These are phyloP conservation scores for Apiospora arundinis DNA, from an alignment of 2,329 filamentous ascomycete genomes.

Conservation along the genomic window DNA sequence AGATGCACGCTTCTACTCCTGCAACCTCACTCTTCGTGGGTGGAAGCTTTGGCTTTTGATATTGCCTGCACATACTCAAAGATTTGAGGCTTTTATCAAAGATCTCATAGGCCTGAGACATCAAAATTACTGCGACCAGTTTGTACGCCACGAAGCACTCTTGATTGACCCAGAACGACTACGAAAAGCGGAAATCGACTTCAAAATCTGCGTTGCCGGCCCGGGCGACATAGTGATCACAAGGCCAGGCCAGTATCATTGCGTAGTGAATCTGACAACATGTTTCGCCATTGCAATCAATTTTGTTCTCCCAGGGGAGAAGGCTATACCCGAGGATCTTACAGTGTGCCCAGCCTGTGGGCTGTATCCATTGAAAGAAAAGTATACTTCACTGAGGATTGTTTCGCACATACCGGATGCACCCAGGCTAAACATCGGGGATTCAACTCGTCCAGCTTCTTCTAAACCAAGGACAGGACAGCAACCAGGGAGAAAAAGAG, in stretches of 20 bases:
- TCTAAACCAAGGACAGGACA: too few species aligned
- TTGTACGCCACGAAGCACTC: constrained; percentile 22
- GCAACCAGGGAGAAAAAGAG: too few species aligned
- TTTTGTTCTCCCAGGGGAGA: constrained; percentile 23
- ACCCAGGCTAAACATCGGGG: too few species aligned
- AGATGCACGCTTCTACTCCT: constrained; percentile 19
- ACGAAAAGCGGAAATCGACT: constrained; percentile 22
- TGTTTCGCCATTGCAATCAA: constrained; percentile 24
- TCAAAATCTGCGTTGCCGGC: constrained; percentile 21
- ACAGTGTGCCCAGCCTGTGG: constrained; percentile 22
- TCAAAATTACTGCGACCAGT: constrained; percentile 20
- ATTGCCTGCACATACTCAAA: constrained; percentile 18
- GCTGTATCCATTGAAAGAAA: constrained; percentile 19
- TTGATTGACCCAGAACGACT: constrained; percentile 23
- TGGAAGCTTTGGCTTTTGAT: constrained; percentile 25
- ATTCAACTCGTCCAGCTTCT: too few species aligned
- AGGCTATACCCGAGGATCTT: constrained; percentile 18
- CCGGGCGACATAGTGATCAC: constrained; percentile 24
- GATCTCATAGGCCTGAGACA: constrained; percentile 1
- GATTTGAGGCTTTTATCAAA: constrained; percentile 22
- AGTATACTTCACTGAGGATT: not conserved
- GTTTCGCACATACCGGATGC: not conserved
- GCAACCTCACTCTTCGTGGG: constrained; percentile 18
- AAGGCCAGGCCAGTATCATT: constrained; percentile 21
- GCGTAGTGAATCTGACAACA: constrained; percentile 22